A percentile compares a stretch with the other conserved stretches of the same genome.
These are phyloP conservation scores for Pyrenula massariospora DNA, from an alignment of 495 filamentous ascomycete species.

Conservation along the genomic window DNA sequence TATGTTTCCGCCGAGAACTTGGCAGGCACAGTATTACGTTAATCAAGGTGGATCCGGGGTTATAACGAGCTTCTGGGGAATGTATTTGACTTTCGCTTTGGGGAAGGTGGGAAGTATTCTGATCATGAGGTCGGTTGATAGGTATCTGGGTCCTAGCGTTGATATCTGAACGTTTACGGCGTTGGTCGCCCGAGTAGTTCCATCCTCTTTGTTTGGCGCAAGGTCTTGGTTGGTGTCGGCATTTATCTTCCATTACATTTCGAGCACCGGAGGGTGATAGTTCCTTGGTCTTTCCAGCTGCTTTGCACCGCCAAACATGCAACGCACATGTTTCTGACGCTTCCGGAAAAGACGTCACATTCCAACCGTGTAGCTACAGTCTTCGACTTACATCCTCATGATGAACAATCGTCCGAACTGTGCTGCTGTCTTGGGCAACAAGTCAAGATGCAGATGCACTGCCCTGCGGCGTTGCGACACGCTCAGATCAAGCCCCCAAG, in stretches of 20 bases:
- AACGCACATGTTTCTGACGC: not conserved
- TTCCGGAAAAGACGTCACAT: not conserved
- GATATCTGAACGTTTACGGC: not conserved
- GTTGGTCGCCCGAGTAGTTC: not conserved
- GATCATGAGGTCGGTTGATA: not conserved
- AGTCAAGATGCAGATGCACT: not conserved
- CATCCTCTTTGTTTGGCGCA: not conserved
- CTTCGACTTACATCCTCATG: not conserved
- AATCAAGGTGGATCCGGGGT: not conserved
- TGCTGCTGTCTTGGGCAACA: not conserved
- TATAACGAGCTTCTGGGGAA: not conserved
- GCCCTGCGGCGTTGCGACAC: not conserved
- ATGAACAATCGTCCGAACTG: not conserved
- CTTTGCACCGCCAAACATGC: not conserved
- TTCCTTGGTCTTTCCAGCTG: not conserved
- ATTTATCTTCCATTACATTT: not conserved
- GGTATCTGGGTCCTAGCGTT: not conserved
- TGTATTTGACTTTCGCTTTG: not conserved
- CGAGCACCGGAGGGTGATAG: not conserved
- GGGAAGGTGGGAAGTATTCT: not conserved
- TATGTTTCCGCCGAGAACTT: not conserved
- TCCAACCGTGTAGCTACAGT: not conserved
- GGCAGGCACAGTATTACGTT: not conserved
- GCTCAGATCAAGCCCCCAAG: not conserved
- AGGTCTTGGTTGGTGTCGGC: not conserved